Base-by-base conservation (phyloP, 176 grass and related monocot species). In the Puya raimondii region DNA sequence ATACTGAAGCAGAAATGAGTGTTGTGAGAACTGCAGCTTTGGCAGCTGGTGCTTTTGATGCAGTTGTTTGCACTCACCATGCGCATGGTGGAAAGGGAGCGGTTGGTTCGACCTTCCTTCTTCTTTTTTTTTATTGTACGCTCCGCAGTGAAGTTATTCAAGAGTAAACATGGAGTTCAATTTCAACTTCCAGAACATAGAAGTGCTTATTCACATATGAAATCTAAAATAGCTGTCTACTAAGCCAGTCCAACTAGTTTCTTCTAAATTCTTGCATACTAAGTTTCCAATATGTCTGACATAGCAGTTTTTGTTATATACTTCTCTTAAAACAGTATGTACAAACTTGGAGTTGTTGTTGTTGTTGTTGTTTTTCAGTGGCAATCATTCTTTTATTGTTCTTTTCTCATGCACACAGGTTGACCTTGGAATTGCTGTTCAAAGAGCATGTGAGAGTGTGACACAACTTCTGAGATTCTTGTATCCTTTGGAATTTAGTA, bases 31-130 rank as follows among this genome's bases (percentile, higher is more conserved):
- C 70, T 74, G 89, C 82, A 0, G 58, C 94, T 68, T 70, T 99
- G 76, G 80, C 76, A n/a, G 87, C 94, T 76, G 87, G 94, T 72
- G 94, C 94, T 73, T 99, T 93, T 65, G 89, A 99, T 64, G 94
- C 94, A 23, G 82, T 93, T 0, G 65, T 93, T 13, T 99, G 89
- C 76, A 90, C 84, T 22, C 89, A 99, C 74, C 94, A 99, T 80
- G 94, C 94, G 11, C 94, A 99, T 59, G 94, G 94, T 80, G 94
- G 89, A 72, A 90, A 90, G 93, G 94, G 94, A 79, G 87, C 87
- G 72, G 94, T 93, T 66, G 81, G 89, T 99, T 77, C 20, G 49
- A 17, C 71, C 63, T 70, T 14, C 21, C 72, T 65, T 3, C 23
- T 20, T 4, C 69, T 64, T 26, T 27, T 75, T 78, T 0, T 64